Base-by-base conservation (phyloP, 441 rosid genomes). In the Jatropha podagrica region DNA sequence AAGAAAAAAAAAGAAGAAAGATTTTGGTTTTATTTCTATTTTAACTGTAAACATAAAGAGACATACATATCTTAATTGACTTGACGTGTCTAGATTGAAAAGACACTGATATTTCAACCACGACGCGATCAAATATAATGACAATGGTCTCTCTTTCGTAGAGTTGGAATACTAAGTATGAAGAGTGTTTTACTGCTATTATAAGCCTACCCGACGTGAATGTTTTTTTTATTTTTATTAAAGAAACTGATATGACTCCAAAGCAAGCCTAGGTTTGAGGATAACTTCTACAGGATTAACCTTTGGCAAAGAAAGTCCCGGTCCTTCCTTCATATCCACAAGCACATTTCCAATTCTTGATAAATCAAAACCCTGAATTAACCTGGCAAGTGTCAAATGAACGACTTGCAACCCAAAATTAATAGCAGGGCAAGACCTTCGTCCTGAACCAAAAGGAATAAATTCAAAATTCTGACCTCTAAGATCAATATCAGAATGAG, bases 251-350 rank as follows among this genome's bases (percentile, higher is more conserved):
- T 73, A 73, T 18, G 63, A 68, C 32, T 73, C 76, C 9, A n/a
- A 63, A 63, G 14, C 76, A 14, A 92, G 83, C 69, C 94, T 84
- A 3, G 92, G 95, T 13, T 63, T 75, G 46, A 89, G 61, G 20
- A 75, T 23, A 12, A 83, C 85, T 60, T 84, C 84, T 17, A 92
- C 79, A 2, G 90, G 92, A 17, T 72, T 78, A 15, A 75, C 68
- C 75, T 92, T 92, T 0, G 92, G 91, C 74, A 92, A 51, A 12
- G 81, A 81, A 71, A 90, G n/a, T 51, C 88, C 92, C 8, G 79
- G 17, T 0, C 88, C 87, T 76, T 83, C 88, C 0, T 51, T 77
- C 89, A 87, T 81, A 58, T 86, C 90, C 76, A 86, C 85, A 1
- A 65, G 44, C 40, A 10, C 44, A 13, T 73, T 76, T 1, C 4